Base-by-base conservation (phyloP, 2,329 filamentous ascomycete species). In the Curvularia spicifera region DNA sequence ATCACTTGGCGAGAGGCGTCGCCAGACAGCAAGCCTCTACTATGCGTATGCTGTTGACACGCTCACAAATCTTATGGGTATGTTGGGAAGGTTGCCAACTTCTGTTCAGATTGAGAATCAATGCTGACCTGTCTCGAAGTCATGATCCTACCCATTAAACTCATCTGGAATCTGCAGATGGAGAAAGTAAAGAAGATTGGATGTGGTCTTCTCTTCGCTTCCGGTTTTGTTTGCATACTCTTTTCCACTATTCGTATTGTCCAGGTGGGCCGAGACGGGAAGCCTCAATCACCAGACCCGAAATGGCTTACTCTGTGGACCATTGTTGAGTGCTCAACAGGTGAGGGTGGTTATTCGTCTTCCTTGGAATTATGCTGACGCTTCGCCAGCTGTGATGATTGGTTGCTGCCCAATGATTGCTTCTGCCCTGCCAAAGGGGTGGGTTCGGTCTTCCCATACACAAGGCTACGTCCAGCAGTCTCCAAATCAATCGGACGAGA, bases 221-320 rank as follows among this genome's bases (percentile, higher is more conserved):
- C 63, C 40, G 70, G 66, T 39, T 60, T 72, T 43, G 59, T 71
- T 18, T 72, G 70, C 56, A 70, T 72, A 51, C 37, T 67, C 13
- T 66, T 71, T 47, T 63, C 69, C 13, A 66, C 64, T n/a, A 57
- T 72, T 28, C 69, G 70, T 20, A 69, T 76, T 15, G 68, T 76
- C 4, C 71, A 77, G 33, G 66, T 78, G 28, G 72, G 63, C n/a
- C 64, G 68, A 10, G 59, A 68, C n/a, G 61, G 63, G 2, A 70
- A 68, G 42, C 65, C 64, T 39, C 65, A 51, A 3, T 70, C 64
- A 5, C 74, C 73, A 5, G 70, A 67, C n/a, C 68, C 68, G 22
- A 71, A 73, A 6, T 78, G 76, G 76, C 57, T 78, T 10, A 69
- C 71, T 5, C 57, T 78, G 18, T 78, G 76, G 76, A 74, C 70